Evolutionary conservation across 2,329 filamentous ascomycete species (phyloP).

Genomic region (Ophiocordyceps robertsii): DNA sequence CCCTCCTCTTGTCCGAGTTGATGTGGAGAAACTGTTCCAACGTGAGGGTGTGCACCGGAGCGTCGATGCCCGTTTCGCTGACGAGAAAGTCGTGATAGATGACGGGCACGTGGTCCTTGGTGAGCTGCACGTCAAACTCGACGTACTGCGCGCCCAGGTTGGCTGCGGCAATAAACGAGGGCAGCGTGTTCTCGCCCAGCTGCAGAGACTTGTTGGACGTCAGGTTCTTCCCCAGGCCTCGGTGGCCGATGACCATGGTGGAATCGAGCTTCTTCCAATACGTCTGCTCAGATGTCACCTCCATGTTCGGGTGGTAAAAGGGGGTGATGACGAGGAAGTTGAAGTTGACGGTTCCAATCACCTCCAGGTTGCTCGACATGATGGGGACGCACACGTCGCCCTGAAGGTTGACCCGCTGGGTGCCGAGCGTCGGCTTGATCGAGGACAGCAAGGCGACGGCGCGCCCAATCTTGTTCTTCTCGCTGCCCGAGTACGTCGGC

Average conservation of each 20-base stretch:
- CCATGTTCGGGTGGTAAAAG: slow-evolving; percentile 88
- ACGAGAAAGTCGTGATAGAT: slow-evolving; percentile 98
- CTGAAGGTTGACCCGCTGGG: slow-evolving; percentile 80
- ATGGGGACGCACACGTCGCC: slow-evolving; percentile 89
- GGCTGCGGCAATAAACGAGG: slow-evolving; percentile 90
- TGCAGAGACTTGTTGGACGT: slow-evolving; percentile 76
- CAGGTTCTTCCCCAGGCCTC: slow-evolving; percentile 81
- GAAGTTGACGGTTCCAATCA: slow-evolving; percentile 92
- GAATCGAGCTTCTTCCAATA: slow-evolving; percentile 92
- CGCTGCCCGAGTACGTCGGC: slow-evolving; percentile 82
- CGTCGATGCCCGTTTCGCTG: slow-evolving; percentile 93
- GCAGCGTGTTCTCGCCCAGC: slow-evolving; percentile 89
- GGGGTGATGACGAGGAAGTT: slow-evolving; percentile 93
- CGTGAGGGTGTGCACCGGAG: slow-evolving; percentile 87
- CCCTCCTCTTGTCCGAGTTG: slow-evolving; percentile 39
- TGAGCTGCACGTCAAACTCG: slow-evolving; percentile 83
- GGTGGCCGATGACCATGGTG: slow-evolving; percentile 66
- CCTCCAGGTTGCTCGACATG: slow-evolving; percentile 68
- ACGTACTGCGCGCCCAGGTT: slow-evolving; percentile 74
- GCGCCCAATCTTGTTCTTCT: slow-evolving; percentile 79
- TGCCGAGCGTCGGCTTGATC: slow-evolving; percentile 69
- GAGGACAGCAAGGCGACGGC: slow-evolving; percentile 79
- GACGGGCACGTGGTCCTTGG: slow-evolving; percentile 96
- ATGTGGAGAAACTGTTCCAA: slow-evolving; percentile 92
- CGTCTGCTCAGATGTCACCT: slow-evolving; percentile 76